Conservation (phyloP, 2,329 filamentous ascomycete genomes). For the Xylaria polymorpha region DNA sequence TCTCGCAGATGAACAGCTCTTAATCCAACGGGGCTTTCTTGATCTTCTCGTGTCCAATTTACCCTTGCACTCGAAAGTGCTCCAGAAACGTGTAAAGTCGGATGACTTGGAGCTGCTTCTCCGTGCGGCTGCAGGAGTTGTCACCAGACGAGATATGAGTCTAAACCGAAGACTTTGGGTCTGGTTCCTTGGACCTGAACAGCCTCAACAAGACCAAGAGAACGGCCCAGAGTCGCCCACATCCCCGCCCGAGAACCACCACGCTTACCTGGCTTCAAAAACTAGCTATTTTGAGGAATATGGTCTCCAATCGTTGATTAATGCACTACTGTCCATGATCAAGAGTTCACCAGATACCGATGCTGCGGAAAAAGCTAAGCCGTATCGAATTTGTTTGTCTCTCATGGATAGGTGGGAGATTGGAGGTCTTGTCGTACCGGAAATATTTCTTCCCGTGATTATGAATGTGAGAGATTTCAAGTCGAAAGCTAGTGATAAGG, state of each 20-base stretch:
- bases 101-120: slow-evolving; percentile 85
- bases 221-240: slow-evolving; percentile 59
- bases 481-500: slow-evolving; percentile 69
- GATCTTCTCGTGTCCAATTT: slow-evolving; percentile 92
- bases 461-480: slow-evolving; percentile 83
- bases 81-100: slow-evolving; percentile 78
- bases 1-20: slow-evolving; percentile 84
- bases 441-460: slow-evolving; percentile 88
- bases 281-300: slow-evolving; percentile 86
- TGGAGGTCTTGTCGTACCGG: slow-evolving; percentile 86
- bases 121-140: slow-evolving; percentile 85
- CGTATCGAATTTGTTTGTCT: slow-evolving; percentile 91
- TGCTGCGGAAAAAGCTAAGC: slow-evolving; percentile 78
- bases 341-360: slow-evolving; percentile 61
- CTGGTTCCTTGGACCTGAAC: slow-evolving; percentile 89
- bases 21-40: slow-evolving; percentile 93
- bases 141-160: slow-evolving; percentile 93
- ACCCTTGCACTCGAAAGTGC: slow-evolving; percentile 82
- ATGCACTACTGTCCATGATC: slow-evolving; percentile 82
- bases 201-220: slow-evolving; percentile 61
- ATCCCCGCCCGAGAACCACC: slow-evolving; percentile 56
- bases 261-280: slow-evolving; percentile 64
- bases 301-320: slow-evolving; percentile 79
- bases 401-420: slow-evolving; percentile 99
- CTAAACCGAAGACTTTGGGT: slow-evolving; percentile 94